Conservation (phyloP, 1,139 yeast genomes). For the Kodamaea suecica region DNA sequence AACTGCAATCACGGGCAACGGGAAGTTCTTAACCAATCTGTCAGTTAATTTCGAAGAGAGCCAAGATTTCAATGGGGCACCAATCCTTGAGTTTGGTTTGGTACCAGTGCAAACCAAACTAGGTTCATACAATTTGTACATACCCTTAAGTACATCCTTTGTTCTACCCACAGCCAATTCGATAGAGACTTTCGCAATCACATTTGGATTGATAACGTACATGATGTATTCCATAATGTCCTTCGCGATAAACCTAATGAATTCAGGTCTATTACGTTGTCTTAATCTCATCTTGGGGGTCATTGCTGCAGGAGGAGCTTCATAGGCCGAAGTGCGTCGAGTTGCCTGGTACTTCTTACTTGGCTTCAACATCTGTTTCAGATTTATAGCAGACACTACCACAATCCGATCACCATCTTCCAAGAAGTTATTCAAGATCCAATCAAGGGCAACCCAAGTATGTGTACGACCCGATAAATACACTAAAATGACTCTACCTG, state of each 20-base stretch:
- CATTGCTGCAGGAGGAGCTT: conserved; percentile 14
- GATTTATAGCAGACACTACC: conserved; percentile 44
- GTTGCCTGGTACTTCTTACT: not conserved
- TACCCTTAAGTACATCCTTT: conserved; percentile 54
- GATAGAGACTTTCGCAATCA: conserved; percentile 54
- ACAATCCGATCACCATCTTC: conserved; percentile 65
- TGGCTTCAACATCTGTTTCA: conserved; percentile 9
- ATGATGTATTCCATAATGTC: conserved; percentile 48
- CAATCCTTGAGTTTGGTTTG: conserved; percentile 43
- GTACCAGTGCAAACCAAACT: conserved; percentile 61
- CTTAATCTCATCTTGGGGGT: conserved; percentile 32
- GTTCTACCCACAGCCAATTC: conserved; percentile 64
- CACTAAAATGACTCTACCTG: conserved; percentile 55
- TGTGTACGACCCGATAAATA: conserved; percentile 69
- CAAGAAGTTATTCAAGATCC: conserved; percentile 51
- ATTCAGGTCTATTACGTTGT: conserved; percentile 35
- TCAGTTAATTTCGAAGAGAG: conserved; percentile 60
- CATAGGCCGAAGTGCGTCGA: conserved; percentile 4
- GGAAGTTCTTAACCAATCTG: conserved; percentile 57
- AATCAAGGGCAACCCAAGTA: conserved; percentile 80
- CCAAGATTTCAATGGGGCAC: conserved; percentile 59
- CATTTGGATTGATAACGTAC: conserved; percentile 45
- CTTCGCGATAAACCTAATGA: conserved; percentile 32
- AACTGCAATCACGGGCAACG: conserved; percentile 66
- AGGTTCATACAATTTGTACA: conserved; percentile 63